Conservation (phyloP, 768 basidiomycete species). For the Sarcodon sp. region DNA sequence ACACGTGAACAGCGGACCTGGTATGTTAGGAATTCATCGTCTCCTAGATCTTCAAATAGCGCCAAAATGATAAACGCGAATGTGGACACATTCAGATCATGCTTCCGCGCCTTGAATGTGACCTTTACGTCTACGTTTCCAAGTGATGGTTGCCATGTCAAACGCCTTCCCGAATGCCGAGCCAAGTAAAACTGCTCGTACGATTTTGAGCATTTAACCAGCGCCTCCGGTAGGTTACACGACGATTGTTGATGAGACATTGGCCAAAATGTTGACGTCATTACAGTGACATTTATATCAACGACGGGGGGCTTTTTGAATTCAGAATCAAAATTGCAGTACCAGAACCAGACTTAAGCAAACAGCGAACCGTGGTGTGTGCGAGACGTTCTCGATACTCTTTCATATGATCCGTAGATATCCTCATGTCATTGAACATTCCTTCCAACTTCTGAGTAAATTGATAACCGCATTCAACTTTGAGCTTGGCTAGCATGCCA, state of each 20-base stretch:
- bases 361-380: constrained; percentile 42
- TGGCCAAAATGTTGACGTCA: constrained; percentile 98
- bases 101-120: constrained; percentile 62
- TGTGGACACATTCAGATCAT: constrained; percentile 91
- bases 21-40: constrained; percentile 66
- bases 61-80: constrained; percentile 79
- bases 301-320: constrained; percentile 49
- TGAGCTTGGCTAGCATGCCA: constrained; percentile 94
- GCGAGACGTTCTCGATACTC: constrained; percentile 55
- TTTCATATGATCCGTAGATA: constrained; percentile 72
- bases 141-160: constrained; percentile 86
- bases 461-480: constrained; percentile 90
- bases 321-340: constrained; percentile 4
- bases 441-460: constrained; percentile 98
- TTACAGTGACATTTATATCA: constrained; percentile 80
- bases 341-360: not conserved
- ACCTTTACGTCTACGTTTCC: constrained; percentile 87
- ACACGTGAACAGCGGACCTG: constrained; percentile 30
- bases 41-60: constrained; percentile 64
- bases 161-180: constrained; percentile 76
- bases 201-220: constrained; percentile 53
- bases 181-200: constrained; percentile 88
- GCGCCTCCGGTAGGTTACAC: constrained; percentile 54
- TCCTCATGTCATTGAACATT: constrained; percentile 96
- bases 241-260: constrained; percentile 50